These are phyloP conservation scores for Blepharisma undulans DNA, from an alignment of 169 alveolate genomes.

Conservation along the genomic window DNA sequence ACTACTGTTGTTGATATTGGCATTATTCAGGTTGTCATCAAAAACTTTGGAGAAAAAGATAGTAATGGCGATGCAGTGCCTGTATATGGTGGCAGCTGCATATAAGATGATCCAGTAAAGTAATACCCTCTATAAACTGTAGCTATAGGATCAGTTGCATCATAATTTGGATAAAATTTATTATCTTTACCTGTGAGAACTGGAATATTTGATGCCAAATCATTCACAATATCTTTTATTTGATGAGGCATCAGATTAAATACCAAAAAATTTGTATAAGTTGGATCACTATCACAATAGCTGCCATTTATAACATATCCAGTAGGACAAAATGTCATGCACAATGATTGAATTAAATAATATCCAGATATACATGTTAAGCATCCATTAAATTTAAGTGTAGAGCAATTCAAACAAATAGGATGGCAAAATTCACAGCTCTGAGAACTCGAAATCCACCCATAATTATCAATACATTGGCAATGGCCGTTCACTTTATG, in stretches of 20 bases:
- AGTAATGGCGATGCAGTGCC: neutral
- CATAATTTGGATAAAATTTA: neutral
- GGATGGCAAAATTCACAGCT: neutral
- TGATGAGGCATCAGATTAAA: neutral
- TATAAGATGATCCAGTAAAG: slow-evolving; percentile 4
- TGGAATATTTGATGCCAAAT: neutral
- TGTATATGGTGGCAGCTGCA: slow-evolving; percentile 10
- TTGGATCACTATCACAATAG: neutral
- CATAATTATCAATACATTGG: neutral
- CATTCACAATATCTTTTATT: neutral
- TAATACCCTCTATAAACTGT: neutral
- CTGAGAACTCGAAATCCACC: neutral
- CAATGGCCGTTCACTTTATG: neutral
- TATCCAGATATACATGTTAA: neutral
- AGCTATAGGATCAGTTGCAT: neutral
- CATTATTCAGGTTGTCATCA: neutral
- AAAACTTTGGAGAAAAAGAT: neutral
- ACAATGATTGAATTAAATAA: neutral
- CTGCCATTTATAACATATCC: neutral
- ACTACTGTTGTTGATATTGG: neutral
- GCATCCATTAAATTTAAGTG: neutral
- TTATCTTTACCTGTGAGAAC: slow-evolving; percentile 1
- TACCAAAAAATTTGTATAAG: neutral
- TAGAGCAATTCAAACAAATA: neutral
- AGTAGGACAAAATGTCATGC: slow-evolving; percentile 18